Evolutionary conservation across 352 stramenopile species (phyloP).

Genomic region (Globisporangium viniferum): DNA sequence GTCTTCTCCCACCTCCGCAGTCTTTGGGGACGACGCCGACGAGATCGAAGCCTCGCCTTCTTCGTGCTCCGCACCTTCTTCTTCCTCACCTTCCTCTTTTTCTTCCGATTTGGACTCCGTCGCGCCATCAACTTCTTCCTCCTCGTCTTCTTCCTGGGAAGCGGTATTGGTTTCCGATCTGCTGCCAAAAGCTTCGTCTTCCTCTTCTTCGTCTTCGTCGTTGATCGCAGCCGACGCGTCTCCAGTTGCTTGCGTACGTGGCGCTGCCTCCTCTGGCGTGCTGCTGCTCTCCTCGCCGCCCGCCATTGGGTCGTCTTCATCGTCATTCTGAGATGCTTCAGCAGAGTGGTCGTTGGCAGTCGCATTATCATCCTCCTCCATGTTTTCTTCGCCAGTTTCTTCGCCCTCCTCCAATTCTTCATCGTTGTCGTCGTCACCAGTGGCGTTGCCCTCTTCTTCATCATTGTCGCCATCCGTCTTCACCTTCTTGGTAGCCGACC

Average conservation of each 20-base stretch:
- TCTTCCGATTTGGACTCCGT: constrained; percentile 12
- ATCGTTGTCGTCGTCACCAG: constrained; percentile 19
- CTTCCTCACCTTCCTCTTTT: constrained; percentile 22
- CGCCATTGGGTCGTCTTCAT: constrained; percentile 31
- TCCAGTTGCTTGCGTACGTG: not conserved
- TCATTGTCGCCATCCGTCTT: constrained; percentile 22
- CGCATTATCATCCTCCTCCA: constrained; percentile 10
- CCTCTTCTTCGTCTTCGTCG: constrained; percentile 21
- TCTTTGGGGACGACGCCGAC: not conserved
- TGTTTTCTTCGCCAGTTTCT: constrained; percentile 16
- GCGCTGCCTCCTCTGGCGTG: not conserved
- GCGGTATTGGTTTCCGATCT: constrained; percentile 6
- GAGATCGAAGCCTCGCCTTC: not conserved
- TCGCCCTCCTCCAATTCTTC: constrained; percentile 19
- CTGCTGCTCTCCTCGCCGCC: constrained; percentile 14
- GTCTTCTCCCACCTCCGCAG: not conserved
- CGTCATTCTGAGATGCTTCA: constrained; percentile 8
- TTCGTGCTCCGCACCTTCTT: not conserved
- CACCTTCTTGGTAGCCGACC: constrained; percentile 21
- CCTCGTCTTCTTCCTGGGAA: constrained; percentile 5
- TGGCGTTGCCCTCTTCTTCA: constrained; percentile 12
- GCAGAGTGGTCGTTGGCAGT: constrained; percentile 1
- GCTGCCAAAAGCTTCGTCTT: constrained; percentile 19
- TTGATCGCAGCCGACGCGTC: not conserved
- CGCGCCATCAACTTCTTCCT: constrained; percentile 9